Percentiles rank a stretch among this genome's conserved stretches.
Conservation (phyloP, 768 basidiomycete species). For the Tylopilus vinaceipallidus region DNA sequence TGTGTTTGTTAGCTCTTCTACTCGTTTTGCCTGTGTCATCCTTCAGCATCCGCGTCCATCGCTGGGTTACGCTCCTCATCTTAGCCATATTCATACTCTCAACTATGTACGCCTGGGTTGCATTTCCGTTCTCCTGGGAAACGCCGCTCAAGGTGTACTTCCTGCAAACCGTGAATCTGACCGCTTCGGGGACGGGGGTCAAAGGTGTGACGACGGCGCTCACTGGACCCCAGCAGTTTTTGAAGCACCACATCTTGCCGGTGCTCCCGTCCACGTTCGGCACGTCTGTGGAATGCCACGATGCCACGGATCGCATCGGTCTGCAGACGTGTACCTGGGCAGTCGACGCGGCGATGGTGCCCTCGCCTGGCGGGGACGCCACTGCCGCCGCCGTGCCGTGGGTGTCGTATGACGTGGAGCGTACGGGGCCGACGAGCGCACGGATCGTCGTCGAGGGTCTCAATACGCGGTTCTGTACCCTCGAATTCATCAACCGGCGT, state of each 20-base stretch:
- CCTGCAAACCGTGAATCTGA: conserved; percentile 55
- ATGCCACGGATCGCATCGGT: conserved; percentile 30
- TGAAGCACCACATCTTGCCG: conserved; percentile 43
- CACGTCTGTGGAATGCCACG: conserved; percentile 34
- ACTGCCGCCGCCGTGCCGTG: conserved; percentile 27
- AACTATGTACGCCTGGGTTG: conserved; percentile 42
- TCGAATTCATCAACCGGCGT: conserved; percentile 52
- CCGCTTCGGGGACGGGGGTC: conserved; percentile 20
- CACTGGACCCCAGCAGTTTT: conserved; percentile 42
- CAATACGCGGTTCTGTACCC: conserved; percentile 62
- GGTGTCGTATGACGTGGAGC: conserved; percentile 43
- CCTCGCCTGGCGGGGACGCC: conserved; percentile 36
- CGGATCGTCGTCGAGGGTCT: conserved; percentile 48
- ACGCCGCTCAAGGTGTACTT: conserved; percentile 72
- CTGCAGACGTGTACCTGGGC: conserved; percentile 52
- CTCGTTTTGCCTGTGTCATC: conserved; percentile 61
- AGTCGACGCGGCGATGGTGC: conserved; percentile 32
- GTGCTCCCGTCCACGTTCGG: conserved; percentile 51
- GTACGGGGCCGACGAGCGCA: conserved; percentile 45
- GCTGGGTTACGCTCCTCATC: conserved; percentile 34
- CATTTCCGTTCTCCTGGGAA: conserved; percentile 61
- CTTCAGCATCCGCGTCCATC: conserved; percentile 55
- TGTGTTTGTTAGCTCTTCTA: conserved; percentile 47
- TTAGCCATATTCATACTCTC: conserved; percentile 43
- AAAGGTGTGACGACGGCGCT: conserved; percentile 43